Percentiles rank a stretch among this genome's conserved stretches.
Conservation (phyloP, 176 grass and related monocot species). For the Olyra latifolia region DNA sequence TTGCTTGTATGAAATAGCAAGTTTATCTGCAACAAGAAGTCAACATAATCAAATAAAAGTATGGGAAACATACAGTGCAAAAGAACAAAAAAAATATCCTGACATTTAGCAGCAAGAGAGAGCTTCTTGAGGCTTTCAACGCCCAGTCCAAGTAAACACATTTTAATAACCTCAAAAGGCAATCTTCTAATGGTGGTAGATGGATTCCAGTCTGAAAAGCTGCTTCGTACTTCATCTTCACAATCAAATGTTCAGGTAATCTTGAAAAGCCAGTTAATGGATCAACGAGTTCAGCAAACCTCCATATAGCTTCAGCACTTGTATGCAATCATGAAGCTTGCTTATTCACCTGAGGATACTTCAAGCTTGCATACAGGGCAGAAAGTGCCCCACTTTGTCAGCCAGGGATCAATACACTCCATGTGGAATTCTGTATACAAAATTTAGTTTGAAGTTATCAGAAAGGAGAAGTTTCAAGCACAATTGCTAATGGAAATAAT, state of each 20-base stretch:
- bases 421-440: conserved; percentile 64
- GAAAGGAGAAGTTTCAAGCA: conserved; percentile 7
- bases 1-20: not conserved
- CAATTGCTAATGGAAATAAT: not conserved
- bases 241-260: not conserved
- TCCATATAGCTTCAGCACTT: not conserved
- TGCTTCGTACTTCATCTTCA: not conserved
- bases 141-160: not conserved
- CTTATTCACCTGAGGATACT: conserved; percentile 37
- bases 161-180: not conserved
- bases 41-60: not conserved
- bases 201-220: not conserved
- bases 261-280: not conserved
- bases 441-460: not conserved
- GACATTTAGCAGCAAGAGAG: conserved; percentile 3
- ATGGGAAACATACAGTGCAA: not conserved
- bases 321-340: not conserved
- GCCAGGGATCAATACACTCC: conserved; percentile 78
- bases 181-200: not conserved
- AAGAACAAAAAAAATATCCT: not conserved
- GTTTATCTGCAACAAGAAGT: not conserved
- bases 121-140: not conserved
- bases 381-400: conserved; percentile 85
- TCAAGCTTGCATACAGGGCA: conserved; percentile 86
- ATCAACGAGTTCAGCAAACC: not conserved